Conservation (phyloP, 257 asterid genomes). For the Solanum tacnaense region DNA sequence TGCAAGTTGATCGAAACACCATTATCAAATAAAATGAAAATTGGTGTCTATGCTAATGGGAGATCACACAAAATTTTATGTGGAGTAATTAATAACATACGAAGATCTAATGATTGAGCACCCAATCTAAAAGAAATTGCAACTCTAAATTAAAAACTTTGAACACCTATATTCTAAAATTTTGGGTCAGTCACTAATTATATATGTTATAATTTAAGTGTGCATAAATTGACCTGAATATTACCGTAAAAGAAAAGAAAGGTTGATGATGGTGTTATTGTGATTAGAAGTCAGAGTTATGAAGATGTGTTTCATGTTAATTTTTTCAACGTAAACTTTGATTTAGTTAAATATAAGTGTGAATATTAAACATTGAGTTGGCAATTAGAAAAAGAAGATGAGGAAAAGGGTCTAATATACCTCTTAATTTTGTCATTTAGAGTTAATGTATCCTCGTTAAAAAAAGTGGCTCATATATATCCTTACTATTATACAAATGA, state of each 20-base stretch:
- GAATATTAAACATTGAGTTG: neutral
- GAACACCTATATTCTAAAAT: neutral
- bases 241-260: neutral
- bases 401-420: too few species aligned
- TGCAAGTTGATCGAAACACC: rapidly evolving
- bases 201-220: neutral
- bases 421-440: too few species aligned
- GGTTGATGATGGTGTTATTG: neutral
- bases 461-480: too few species aligned
- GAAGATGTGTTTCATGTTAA: neutral
- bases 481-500: too few species aligned
- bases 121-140: neutral
- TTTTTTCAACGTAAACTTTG: neutral
- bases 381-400: neutral
- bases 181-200: neutral
- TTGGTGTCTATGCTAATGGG: neutral
- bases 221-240: neutral
- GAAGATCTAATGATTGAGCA: neutral
- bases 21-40: neutral
- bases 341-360: neutral
- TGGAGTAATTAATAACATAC: neutral
- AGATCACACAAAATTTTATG: neutral
- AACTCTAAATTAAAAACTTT: neutral
- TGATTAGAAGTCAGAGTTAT: neutral
- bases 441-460: too few species aligned